Base-by-base conservation (phyloP, 2,329 filamentous ascomycete genomes). In the Aureobasidium sp. region DNA sequence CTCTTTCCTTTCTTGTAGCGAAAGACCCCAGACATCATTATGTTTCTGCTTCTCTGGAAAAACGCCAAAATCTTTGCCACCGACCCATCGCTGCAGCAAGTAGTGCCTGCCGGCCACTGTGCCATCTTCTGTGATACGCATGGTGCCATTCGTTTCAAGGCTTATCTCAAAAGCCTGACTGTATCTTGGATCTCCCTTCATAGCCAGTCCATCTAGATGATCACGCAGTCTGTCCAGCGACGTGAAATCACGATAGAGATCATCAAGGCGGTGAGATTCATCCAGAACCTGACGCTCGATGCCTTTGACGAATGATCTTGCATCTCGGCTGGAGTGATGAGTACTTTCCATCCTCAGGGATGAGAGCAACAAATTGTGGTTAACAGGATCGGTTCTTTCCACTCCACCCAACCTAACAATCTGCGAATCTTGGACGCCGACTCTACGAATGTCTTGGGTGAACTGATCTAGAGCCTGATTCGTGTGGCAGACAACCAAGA, bases 401-500 rank as follows among this genome's bases (percentile, higher is more conserved):
- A 20, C n/a, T 6, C 29, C 32, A 23, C 56, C 44, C n/a, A 59
- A 36, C 5, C 56, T 48, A 9, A 50, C 56, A 20, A 59, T 48
- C 8, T 48, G 17, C 7, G 41, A 37, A 2, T 37, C 32, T 2
- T 26, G 9, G 13, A 58, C 39, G 7, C 42, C 55, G 2, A 58
- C 20, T 39, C 39, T 58, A 2, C 29, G 64, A 0, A 88, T 70
- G 62, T 87, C 81, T 65, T 87, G 81, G 0, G 89, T 74, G 0
- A 88, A 77, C 65, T 83, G 80, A 51, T 83, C 81, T 0, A 83
- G 70, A 0, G 80, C 80, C 66, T 82, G 79, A 61, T 82, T 82
- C 2, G 79, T 81, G 63, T 79, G 79, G 58, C 74, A 79, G 0
- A 80, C 75, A 58, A 73, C 74, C 6, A 83, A 65, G 4, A 83